phyloP scores from a whole-genome alignment of 202 grass and related monocot species.

The Saccharum hybrid region DNA sequence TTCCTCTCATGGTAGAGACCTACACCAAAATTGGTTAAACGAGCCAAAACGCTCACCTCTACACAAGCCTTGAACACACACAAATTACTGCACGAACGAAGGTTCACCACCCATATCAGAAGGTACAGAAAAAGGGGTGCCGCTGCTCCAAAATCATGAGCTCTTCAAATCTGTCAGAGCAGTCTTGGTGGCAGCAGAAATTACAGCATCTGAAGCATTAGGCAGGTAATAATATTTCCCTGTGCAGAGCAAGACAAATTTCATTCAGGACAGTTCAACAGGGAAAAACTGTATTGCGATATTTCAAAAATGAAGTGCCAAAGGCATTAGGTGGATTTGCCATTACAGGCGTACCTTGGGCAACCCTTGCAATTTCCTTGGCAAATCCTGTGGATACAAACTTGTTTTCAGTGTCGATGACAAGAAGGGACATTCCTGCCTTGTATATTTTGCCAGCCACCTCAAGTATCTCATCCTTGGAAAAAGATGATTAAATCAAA shows the following conservation, averaged over 20 bases:
- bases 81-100: conserved; percentile 10
- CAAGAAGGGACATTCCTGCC: conserved; percentile 93
- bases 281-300: neutral
- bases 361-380: conserved; percentile 93
- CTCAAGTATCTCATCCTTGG: conserved; percentile 94
- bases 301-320: neutral
- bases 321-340: neutral
- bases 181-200: conserved; percentile 85
- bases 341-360: conserved; percentile 64
- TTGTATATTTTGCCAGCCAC: conserved; percentile 96
- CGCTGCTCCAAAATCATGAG: conserved; percentile 43
- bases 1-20: conserved; percentile 6
- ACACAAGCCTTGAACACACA: conserved; percentile 21
- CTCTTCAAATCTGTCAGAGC: conserved; percentile 78
- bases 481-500: conserved; percentile 28
- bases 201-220: conserved; percentile 94
- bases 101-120: neutral
- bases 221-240: conserved; percentile 99
- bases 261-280: conserved; percentile 19
- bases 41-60: neutral
- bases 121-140: neutral
- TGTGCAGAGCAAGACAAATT: conserved; percentile 36
- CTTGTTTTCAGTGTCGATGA: conserved; percentile 99
- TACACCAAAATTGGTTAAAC: conserved; percentile 41
- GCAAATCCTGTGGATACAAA: conserved; percentile 98